Conservation (phyloP, 2,329 filamentous ascomycete species). For the Alternaria gansuensis region DNA sequence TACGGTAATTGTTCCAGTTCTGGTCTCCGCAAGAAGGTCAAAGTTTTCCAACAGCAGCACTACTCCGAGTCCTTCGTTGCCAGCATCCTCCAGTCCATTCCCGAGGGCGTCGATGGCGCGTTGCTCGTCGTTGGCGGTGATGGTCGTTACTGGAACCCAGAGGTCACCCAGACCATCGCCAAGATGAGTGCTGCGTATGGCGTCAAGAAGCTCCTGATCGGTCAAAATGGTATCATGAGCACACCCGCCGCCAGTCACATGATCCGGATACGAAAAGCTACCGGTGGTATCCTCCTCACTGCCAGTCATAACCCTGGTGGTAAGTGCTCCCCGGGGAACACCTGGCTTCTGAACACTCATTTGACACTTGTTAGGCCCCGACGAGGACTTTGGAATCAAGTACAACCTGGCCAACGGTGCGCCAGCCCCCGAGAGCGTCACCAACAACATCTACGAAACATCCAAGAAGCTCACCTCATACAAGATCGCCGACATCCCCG, state of each 20-base stretch:
- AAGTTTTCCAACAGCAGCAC: slow-evolving; percentile 92
- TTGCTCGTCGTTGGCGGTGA: slow-evolving; percentile 98
- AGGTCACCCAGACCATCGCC: slow-evolving; percentile 94
- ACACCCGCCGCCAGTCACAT: slow-evolving; percentile 96
- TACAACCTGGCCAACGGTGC: slow-evolving; percentile 98
- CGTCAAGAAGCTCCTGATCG: slow-evolving; percentile 98
- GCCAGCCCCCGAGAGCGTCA: slow-evolving; percentile 93
- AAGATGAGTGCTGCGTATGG: slow-evolving; percentile 97
- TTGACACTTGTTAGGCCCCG: slow-evolving; percentile 69
- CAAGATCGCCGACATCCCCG: slow-evolving; percentile 87
- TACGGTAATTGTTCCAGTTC: slow-evolving; percentile 67
- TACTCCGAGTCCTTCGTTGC: slow-evolving; percentile 97
- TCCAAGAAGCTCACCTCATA: slow-evolving; percentile 91
- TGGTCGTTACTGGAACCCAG: slow-evolving; percentile 95
- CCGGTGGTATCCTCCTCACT: slow-evolving; percentile 94
- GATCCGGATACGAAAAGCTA: slow-evolving; percentile 93
- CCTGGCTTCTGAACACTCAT: no score
- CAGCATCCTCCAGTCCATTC: slow-evolving; percentile 94
- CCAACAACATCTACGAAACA: slow-evolving; percentile 95
- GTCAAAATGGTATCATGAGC: slow-evolving; percentile 94
- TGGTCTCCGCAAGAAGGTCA: slow-evolving; percentile 98
- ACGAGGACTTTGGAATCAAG: slow-evolving; percentile 98
- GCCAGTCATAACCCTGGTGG: slow-evolving; percentile 98
- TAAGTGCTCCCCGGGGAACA: slow-evolving; percentile 58
- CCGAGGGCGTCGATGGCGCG: slow-evolving; percentile 86